Evolutionary conservation across 176 grass and related monocot genomes (phyloP), one percentile per base, ranked within the genome.

Genomic region (Stipa capillata): DNA sequence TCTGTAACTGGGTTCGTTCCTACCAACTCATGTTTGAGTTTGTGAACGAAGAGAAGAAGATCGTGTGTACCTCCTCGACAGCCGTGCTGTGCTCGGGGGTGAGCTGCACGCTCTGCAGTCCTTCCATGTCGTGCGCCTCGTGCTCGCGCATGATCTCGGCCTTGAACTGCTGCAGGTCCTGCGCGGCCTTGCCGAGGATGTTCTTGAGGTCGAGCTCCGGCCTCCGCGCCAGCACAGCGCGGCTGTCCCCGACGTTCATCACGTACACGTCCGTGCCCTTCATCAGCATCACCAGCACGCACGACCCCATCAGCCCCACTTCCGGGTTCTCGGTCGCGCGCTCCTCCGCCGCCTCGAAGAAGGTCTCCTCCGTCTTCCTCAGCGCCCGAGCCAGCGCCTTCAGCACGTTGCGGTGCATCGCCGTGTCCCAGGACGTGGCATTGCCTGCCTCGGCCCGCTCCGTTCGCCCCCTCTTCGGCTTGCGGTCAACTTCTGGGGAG

Each of bases 161-260:
- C 81, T 88, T 89, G 49, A 87, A 52, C 53, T 44, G 73, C 6
- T 71, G 52, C 83, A 73, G 28, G 56, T 93, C 90, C 71, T 83
- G 74, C 24, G 43, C 56, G 50, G 83, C 65, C 81, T 65, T 91
- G 48, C 86, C 72, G 48, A 89, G 77, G 65, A 93, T 59, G 73
- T 89, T 80, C 69, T 59, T 78, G 33, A 89, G 69, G 49, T 91
- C 85, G 2, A 85, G 86, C 69, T 89, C 88, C 25, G 25, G 62
- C 40, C 78, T 56, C 60, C 85, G 81, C 33, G 88, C 96, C 58
- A 99, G 82, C 45, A 99, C 86, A 0, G 88, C 96, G 21, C 90
- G 90, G 62, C 92, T 95, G 79, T 99, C 90, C 2, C 96, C 96
- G 40, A 95, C 92, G 63, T 95, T 99, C 96, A 99, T 95, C 24